A percentile compares a stretch with the other conserved stretches of the same genome.
These are phyloP conservation scores for Bipolaris gigantea DNA, from an alignment of 2,329 filamentous ascomycete genomes.

Conservation along the genomic window DNA sequence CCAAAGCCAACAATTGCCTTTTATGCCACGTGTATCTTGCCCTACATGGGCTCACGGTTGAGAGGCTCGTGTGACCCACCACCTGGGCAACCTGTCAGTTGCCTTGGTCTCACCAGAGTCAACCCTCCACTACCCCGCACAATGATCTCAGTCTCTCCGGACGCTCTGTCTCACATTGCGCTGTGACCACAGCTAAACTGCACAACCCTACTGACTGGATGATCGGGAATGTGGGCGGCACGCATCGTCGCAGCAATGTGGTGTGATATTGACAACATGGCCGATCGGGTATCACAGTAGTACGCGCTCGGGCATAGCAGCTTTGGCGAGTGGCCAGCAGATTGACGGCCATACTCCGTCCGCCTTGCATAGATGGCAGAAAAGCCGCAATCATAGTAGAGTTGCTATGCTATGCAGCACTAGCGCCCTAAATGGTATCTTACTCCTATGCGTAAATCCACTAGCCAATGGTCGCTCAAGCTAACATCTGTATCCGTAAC, in stretches of 20 bases:
- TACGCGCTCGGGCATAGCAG: background rate
- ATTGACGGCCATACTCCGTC: too few relatives aligned
- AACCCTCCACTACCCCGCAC: conserved; percentile 10
- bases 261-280: background rate
- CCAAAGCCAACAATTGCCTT: background rate
- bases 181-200: conserved; percentile 20
- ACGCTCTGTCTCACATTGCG: conserved; percentile 5
- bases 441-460: background rate
- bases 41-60: conserved; percentile 3
- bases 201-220: conserved; percentile 8
- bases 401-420: background rate
- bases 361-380: too few relatives aligned
- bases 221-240: background rate
- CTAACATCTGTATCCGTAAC: background rate
- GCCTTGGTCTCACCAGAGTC: conserved; percentile 9
- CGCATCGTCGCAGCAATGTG: background rate
- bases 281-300: background rate
- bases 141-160: background rate
- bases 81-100: conserved; percentile 9
- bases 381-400: background rate
- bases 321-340: background rate
- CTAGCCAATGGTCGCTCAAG: background rate
- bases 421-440: background rate
- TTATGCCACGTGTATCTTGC: background rate
- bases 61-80: conserved; percentile 4